Base-by-base conservation (phyloP, 257 asterid species). In the Jasminum sambac region DNA sequence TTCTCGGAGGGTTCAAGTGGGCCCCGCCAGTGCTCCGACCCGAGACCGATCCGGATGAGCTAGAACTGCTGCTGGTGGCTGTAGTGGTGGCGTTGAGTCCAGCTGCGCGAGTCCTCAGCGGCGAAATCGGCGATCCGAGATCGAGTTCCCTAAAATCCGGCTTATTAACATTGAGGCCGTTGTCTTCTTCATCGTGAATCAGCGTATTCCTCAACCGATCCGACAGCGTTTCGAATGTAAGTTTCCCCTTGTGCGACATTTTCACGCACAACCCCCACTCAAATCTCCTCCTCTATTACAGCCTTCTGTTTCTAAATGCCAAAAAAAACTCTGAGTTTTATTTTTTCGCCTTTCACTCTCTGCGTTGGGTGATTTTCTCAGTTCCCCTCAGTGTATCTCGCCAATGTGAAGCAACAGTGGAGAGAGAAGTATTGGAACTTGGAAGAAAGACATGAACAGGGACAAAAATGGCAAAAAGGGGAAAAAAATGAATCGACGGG, bases 31-130 rank as follows among this genome's bases (percentile, higher is more conserved):
- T 39, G 64, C 66, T 65, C 34, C 88, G 79, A 64, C 90, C 91
- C 44, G 95, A 82, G 8, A 76, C 81, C 71, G 96, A 87, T 83
- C 88, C 96, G 64, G 87, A 86, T 9, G 96, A 85, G 17, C 91
- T 82, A 48, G 96, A 86, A 30, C 89, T 88, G 66, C 90, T 85
- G 19, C 86, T 87, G 48, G 87, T 69, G 0, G 87, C 69, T 1
- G 85, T 64, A 7, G 88, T 70, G 61, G 70, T 43, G 61, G 78
- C 37, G n/a, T 76, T 63, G 37, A 23, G 70, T 2, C 66, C 79
- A 38, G 75, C 78, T 26, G 63, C 78, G 11, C 88, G 81, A 48
- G 84, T 42, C 67, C 90, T 72, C 67, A 82, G 81, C 52, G 90
- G 79, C 21, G 90, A 85, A 59, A 85, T 72, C 2, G 90, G 90